Evolutionary conservation across 192 early-diverging fungal genomes (phyloP), one percentile per base, ranked within the genome.

Genomic region (Coemansia sp.): DNA sequence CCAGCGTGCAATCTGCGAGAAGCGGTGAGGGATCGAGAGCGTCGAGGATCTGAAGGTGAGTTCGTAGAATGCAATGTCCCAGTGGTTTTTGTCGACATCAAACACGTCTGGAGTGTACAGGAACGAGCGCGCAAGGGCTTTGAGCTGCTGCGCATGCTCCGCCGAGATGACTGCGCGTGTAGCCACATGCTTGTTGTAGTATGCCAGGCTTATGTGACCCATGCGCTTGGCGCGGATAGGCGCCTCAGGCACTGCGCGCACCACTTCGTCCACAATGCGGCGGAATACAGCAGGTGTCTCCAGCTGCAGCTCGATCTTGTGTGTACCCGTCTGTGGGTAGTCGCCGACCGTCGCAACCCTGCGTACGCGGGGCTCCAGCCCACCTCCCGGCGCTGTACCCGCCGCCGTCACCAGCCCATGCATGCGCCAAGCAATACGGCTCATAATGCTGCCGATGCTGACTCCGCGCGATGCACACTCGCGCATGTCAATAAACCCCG

Each of bases 1-100:
- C 76, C 76, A 78, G 64, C 76, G 76, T 19, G 70, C 76, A 30
- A 78, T 72, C 56, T 78, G 61, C n/a, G 68, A 66, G 60, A 78
- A 66, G 23, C 63, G 47, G 54, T 78, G 76, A 0, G 69, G 70
- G 0, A 48, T 56, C 27, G 49, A 58, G 21, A 78, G 67, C n/a
- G 60, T 56, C 0, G 65, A 6, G 10, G 76, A 73, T 27, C 70
- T 69, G 64, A 57, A 67, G 18, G 76, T 61, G 34, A 73, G 76
- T 30, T 79, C 76, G 19, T 79, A 79, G 28, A 79, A 69, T 0
- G 68, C 76, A 60, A 79, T 70, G 24, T 79, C 76, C 76, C 76
- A 79, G 14, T 30, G 67, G 49, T 78, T 78, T 23, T 23, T 26
- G 8, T 12, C 62, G 8, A 59, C 38, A 23, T 66, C 60, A 21